Conservation (phyloP, 495 filamentous ascomycete species). For the Staphylotrichum tortipilum region DNA sequence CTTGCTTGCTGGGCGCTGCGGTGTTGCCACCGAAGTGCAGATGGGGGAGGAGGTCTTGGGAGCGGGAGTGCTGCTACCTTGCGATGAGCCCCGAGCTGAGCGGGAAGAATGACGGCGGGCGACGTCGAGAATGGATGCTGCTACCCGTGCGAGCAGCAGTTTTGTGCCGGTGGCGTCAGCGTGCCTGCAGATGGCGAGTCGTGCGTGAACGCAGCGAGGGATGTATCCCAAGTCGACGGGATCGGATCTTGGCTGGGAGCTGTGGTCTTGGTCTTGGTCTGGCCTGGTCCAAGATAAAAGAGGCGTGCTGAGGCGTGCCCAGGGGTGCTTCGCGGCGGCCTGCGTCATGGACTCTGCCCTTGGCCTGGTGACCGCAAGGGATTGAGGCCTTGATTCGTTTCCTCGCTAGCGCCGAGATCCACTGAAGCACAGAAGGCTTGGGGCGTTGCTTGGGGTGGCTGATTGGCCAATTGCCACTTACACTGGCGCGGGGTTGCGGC, state of each 20-base stretch:
- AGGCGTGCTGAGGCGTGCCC: too few species aligned
- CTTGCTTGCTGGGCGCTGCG: background rate
- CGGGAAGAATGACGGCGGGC: background rate
- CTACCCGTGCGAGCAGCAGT: background rate
- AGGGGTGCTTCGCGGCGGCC: background rate
- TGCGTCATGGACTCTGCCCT: background rate
- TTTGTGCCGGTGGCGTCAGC: constrained; percentile 8
- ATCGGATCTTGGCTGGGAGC: background rate
- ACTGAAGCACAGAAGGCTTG: background rate
- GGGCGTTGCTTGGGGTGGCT: background rate
- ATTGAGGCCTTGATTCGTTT: too few species aligned
- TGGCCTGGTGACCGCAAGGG: background rate
- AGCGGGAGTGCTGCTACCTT: too few species aligned
- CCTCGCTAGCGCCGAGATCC: too few species aligned
- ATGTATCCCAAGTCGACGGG: background rate
- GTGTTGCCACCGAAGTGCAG: too few species aligned
- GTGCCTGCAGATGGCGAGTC: constrained; percentile 7
- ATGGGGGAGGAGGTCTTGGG: too few species aligned
- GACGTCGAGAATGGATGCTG: background rate
- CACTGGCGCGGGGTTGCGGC: background rate
- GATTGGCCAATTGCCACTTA: background rate
- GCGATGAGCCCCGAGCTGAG: background rate
- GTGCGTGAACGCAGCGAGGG: background rate
- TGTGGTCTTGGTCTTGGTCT: too few species aligned
- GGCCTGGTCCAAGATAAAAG: background rate